Evolutionary conservation across 768 basidiomycete species (phyloP).

Genomic region (Gymnopilus junonius): DNA sequence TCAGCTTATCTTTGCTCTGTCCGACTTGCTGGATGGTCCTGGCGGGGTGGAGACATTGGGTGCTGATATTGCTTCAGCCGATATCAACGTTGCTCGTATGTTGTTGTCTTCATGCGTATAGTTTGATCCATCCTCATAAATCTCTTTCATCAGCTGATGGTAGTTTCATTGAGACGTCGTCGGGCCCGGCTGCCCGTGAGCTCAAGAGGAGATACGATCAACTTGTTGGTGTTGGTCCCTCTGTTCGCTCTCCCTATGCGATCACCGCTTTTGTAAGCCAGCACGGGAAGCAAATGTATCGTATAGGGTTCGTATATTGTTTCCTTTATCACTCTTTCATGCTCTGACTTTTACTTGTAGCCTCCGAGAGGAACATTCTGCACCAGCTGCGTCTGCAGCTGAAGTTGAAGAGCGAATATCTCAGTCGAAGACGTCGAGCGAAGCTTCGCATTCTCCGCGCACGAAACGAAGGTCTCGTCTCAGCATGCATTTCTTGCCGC

Average conservation of each 20-base stretch:
- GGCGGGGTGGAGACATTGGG: constrained; percentile 43
- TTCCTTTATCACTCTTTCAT: not conserved
- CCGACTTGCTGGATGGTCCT: constrained; percentile 43
- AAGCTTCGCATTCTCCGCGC: constrained; percentile 44
- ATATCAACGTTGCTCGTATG: constrained; percentile 64
- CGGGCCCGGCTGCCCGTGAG: constrained; percentile 74
- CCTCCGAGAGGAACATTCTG: constrained; percentile 57
- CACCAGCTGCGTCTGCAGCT: constrained; percentile 57
- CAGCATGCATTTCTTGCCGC: constrained; percentile 64
- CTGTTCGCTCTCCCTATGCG: constrained; percentile 76
- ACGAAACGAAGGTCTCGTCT: constrained; percentile 64
- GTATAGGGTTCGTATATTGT: constrained; percentile 65
- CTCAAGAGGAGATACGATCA: constrained; percentile 80
- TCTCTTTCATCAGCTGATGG: constrained; percentile 55
- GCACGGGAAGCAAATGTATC: constrained; percentile 77
- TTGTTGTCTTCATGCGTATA: constrained; percentile 18
- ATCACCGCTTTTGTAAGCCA: constrained; percentile 86
- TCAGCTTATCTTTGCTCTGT: constrained; percentile 48
- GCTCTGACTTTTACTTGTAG: constrained; percentile 35
- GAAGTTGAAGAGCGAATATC: constrained; percentile 53
- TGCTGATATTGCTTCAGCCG: constrained; percentile 56
- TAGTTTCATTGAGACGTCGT: constrained; percentile 81
- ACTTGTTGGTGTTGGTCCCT: constrained; percentile 63
- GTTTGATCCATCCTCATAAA: constrained; percentile 14
- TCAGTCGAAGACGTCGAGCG: constrained; percentile 35